Percentiles rank a stretch among this genome's conserved stretches.
Conservation (phyloP, 2,329 filamentous ascomycete genomes). For the Xylariaceae sp. region DNA sequence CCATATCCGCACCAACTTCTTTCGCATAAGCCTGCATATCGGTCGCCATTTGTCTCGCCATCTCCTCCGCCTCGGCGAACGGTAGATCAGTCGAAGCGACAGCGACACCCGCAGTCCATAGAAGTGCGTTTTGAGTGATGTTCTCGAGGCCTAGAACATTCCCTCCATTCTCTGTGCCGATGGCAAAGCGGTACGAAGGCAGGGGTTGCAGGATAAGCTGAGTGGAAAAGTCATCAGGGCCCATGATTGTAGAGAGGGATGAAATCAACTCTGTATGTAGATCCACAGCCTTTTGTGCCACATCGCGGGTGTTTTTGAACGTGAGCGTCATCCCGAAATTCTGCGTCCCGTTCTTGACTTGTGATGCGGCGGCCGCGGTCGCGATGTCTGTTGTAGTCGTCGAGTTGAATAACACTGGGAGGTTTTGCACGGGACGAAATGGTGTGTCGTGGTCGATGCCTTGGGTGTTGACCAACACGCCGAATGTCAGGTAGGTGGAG, state of each 20-base stretch:
- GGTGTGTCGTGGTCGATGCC: constrained; percentile 20
- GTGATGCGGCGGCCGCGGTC: constrained; percentile 17
- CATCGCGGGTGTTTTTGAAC: constrained; percentile 21
- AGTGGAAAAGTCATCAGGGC: constrained; percentile 17
- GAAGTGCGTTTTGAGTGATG: constrained; percentile 17
- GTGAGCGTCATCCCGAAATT: constrained; percentile 19
- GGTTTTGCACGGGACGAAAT: constrained; percentile 14
- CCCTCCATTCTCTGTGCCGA: constrained; percentile 20
- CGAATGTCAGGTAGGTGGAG: constrained; percentile 9
- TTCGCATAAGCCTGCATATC: constrained; percentile 21
- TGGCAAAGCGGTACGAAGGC: constrained; percentile 20
- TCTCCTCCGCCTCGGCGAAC: constrained; percentile 16
- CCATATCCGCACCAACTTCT: constrained; percentile 21
- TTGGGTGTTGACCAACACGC: constrained; percentile 22
- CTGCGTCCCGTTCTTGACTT: constrained; percentile 11
- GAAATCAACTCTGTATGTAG: constrained; percentile 16
- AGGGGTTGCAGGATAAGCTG: constrained; percentile 24
- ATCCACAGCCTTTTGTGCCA: constrained; percentile 16
- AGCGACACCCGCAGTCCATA: constrained; percentile 22
- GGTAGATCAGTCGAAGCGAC: constrained; percentile 14
- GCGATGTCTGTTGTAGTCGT: constrained; percentile 18
- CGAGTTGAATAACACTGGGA: constrained; percentile 18
- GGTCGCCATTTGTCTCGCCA: constrained; percentile 15
- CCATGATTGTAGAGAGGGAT: constrained; percentile 16
- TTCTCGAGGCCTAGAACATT: constrained; percentile 29